Base-by-base conservation (phyloP, 805 yeast genomes). In the Pichia cabralensis region DNA sequence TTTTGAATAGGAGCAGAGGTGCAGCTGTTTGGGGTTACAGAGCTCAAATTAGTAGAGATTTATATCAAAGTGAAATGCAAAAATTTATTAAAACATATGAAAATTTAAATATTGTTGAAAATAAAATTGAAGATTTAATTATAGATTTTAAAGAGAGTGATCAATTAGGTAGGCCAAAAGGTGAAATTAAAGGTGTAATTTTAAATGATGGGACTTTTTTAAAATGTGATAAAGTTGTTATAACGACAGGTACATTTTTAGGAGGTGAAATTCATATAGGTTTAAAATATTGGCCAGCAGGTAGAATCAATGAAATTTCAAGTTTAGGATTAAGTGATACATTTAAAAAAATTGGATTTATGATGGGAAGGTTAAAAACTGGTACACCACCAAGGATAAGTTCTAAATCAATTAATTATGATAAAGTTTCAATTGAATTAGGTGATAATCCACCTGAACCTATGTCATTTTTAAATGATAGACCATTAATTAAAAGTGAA, bases 11-110 rank as follows among this genome's bases (percentile, higher is more conserved):
- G 30, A 80, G 94, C 2, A 72, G 85, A 44, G 98, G 98, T 3
- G 82, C 94, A 0, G 98, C 98, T 0, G 97, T 89, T 2, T 94
- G 96, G 84, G 97, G 98, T 0, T 96, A 96, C 7, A 61, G 99
- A 40, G 96, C 96, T 1, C 98, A 92, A 59, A 89, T 92, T 21
- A 98, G 92, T 56, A 64, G 99, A 43, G 62, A 72, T 29, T 66
- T 89, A 2, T 92, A 92, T 53, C 60, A 80, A 46, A 49, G 54
- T 12, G 86, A 82, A 48, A 86, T 92, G 96, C 95, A 83, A 50
- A 48, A 57, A 3, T 76, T 65, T 37, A 62, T 92, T 16, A 52
- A 58, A 26, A 61, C 58, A 35, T 78, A 78, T 52, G 61, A 64
- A 8, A 73, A 79, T 39, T 63, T 86, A 40, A 56, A 62, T 8